Base-by-base conservation (phyloP, 164 flowering plant species). In the Umbilicus rupestris region DNA sequence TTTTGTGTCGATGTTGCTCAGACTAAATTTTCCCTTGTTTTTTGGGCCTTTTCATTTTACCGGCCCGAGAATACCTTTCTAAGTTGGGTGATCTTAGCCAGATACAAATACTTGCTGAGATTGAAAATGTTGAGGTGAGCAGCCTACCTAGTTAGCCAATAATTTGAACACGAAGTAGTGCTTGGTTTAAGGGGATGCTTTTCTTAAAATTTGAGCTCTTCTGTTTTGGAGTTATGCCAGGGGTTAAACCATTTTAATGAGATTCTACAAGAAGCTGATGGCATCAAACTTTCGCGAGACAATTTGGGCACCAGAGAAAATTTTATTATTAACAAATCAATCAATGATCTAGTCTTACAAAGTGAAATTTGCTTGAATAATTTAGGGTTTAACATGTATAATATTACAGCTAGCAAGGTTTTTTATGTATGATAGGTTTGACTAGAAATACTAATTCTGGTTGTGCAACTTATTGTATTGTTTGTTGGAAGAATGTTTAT, bases 21-120 rank as follows among this genome's bases (percentile, higher is more conserved):
- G 26, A 9, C 11, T 52, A n/a, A n/a, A 10, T 52, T 11, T 10
- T 9, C 2, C 15, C 55, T 20, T 45, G 0, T 15, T 17, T n/a
- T n/a, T n/a, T n/a, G n/a, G n/a, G n/a, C n/a, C n/a, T 15, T 41
- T 41, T 49, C 0, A 26, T n/a, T 52, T 52, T 52, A 31, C 31
- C 47, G 68, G 68, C 68, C 29, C 68, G 68, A 0, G 68, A 66
- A 50, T 47, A 17, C 17, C 68, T 66, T 17, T 45, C 68, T 30
- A 66, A 66, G 68, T 66, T 66, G 68, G 68, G 68, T 28, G 68
- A 66, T 50, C 68, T 66, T 39, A 66, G 68, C 41, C 68, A 66
- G 68, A 66, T 59, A 15, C 68, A 66, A 66, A 66, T 66, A 20
- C 47, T 66, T 66, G 68, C 55, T 33, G 47, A 66, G 57, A 66